These are phyloP conservation scores for Candida montana DNA, from an alignment of 805 yeast species.

Conservation along the genomic window DNA sequence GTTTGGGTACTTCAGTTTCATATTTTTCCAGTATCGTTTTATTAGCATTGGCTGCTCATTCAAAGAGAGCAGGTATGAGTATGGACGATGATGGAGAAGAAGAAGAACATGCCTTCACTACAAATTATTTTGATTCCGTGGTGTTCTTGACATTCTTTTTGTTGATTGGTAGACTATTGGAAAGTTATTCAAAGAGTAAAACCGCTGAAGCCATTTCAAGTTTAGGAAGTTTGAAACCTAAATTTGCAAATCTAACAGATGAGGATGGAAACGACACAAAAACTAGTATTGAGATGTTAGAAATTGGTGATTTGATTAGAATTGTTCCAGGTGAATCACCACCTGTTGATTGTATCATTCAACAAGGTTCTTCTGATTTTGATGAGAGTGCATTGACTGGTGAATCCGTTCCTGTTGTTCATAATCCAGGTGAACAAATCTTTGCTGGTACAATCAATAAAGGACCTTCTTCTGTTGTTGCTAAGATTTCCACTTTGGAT, in stretches of 20 bases:
- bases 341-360: slow-evolving; percentile 49
- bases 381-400: slow-evolving; percentile 63
- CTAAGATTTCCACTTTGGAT: slow-evolving; percentile 50
- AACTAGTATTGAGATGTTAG: slow-evolving; percentile 40
- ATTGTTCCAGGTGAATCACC: slow-evolving; percentile 55
- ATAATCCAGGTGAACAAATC: slow-evolving; percentile 55
- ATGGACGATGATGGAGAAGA: slow-evolving; percentile 8
- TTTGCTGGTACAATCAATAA: slow-evolving; percentile 69
- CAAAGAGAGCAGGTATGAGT: neutral
- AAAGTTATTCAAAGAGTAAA: slow-evolving; percentile 58
- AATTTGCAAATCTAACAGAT: slow-evolving; percentile 41
- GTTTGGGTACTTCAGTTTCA: slow-evolving; percentile 67
- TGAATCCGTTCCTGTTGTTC: slow-evolving; percentile 55
- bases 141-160: slow-evolving; percentile 70
- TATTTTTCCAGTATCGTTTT: slow-evolving; percentile 63
- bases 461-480: slow-evolving; percentile 50
- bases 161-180: slow-evolving; percentile 64
- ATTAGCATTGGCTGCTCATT: slow-evolving; percentile 39
- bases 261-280: slow-evolving; percentile 26
- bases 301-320: slow-evolving; percentile 45
- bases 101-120: slow-evolving; percentile 41
- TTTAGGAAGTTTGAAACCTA: slow-evolving; percentile 46
- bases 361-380: slow-evolving; percentile 43
- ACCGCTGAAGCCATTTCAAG: slow-evolving; percentile 61
- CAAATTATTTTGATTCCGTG: slow-evolving; percentile 75